Conservation (phyloP, 495 filamentous ascomycete genomes). For the Parachaetomium inaequale region DNA sequence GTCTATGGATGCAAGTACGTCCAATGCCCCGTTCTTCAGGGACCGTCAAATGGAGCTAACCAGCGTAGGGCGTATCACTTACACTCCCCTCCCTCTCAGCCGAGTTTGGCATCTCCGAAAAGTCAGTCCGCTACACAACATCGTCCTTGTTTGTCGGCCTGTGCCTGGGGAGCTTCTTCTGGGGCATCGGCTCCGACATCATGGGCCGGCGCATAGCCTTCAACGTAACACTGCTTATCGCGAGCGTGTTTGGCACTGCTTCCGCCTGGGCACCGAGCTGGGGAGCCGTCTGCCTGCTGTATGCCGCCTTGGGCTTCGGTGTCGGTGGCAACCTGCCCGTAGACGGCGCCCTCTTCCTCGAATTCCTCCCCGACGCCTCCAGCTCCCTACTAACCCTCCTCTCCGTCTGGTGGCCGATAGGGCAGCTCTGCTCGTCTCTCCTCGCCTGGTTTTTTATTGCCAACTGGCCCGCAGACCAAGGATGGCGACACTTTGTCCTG, state of each 20-base stretch:
- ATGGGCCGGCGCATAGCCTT: slow-evolving; percentile 71
- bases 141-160: slow-evolving; percentile 56
- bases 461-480: slow-evolving; percentile 64
- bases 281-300: slow-evolving; percentile 57
- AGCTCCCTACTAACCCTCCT: slow-evolving; percentile 73
- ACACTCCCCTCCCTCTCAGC: slow-evolving; percentile 66
- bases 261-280: slow-evolving; percentile 67
- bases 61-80: slow-evolving; percentile 58
- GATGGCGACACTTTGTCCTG: slow-evolving; percentile 74
- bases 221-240: slow-evolving; percentile 69
- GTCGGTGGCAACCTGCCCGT: slow-evolving; percentile 75
- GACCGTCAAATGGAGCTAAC: slow-evolving; percentile 12
- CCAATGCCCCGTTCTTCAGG: not conserved
- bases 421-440: slow-evolving; percentile 64
- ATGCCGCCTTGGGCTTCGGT: slow-evolving; percentile 48
- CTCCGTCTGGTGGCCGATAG: slow-evolving; percentile 78
- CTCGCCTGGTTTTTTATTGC: slow-evolving; percentile 78
- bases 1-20: slow-evolving; percentile 53
- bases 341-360: slow-evolving; percentile 74
- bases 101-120: slow-evolving; percentile 59
- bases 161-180: slow-evolving; percentile 69
- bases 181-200: slow-evolving; percentile 75
- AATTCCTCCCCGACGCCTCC: slow-evolving; percentile 73
- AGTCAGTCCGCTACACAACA: slow-evolving; percentile 51
- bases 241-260: slow-evolving; percentile 66